Evolutionary conservation across 1,139 yeast genomes (phyloP), one percentile per base, ranked within the genome.

Genomic region (Sugiyamaella japonica): DNA sequence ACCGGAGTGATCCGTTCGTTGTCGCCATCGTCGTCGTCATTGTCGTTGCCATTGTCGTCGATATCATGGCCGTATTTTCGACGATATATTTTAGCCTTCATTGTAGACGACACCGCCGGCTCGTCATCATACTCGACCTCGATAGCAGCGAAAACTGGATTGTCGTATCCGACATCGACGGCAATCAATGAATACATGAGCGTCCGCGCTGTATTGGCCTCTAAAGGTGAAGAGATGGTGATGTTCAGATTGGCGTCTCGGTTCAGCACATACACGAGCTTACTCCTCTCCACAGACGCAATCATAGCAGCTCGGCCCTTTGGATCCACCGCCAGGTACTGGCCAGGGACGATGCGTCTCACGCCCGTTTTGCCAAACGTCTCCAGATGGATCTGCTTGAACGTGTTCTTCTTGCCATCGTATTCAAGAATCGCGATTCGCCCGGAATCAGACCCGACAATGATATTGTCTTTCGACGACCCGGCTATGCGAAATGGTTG

Each of bases 381-480:
- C 63, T 86, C 93, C 58, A 83, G 83, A 46, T 78, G 73, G 1
- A 83, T 59, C 0, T 83, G 73, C 13, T 71, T 72, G 62, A 89
- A 84, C 51, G 66, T 67, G 28, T 73, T 68, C 10, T 66, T 58
- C 1, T 68, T 70, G 0, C 68, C 60, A 48, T 79, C 75, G 62
- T 78, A 81, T 59, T 80, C 81, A 13, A 85, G 69, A 0, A 91
- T 69, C 0, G 85, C 74, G 17, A 90, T 62, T 55, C 82, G 81
- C 0, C 98, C 98, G 1, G 96, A 81, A 66, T 91, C 98, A 0
- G 95, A 82, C 0, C 95, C 80, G 2, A 89, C 69, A n/a, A 86
- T 79, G 25, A 91, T 62, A 39, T 74, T 74, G 61, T 89, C 95
- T 52, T 75, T 75, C 0, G 74, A 67, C 0, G 81, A 69, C 0